phyloP scores from a whole-genome alignment of 192 early-diverging fungal genomes.

The Lunasporangiospora selenospora region DNA sequence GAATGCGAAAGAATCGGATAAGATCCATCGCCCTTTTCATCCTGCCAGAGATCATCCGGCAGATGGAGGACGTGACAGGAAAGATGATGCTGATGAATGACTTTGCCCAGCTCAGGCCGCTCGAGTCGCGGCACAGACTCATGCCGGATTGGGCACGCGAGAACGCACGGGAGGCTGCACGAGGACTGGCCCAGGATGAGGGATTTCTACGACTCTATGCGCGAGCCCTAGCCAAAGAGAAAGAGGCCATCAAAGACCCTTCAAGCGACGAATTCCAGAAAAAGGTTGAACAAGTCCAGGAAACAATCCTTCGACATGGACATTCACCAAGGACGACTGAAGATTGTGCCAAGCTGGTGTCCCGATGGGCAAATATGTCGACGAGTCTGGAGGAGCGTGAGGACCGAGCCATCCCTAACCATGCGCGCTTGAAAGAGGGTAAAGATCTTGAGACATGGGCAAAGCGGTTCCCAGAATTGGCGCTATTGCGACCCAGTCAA shows the following conservation, averaged over 20 bases:
- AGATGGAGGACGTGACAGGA: constrained; percentile 1
- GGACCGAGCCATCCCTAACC: no score
- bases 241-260: neutral
- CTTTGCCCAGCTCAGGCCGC: constrained; percentile 1
- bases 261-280: neutral
- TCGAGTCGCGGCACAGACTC: neutral
- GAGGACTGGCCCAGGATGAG: constrained; percentile 9
- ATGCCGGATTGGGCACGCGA: constrained; percentile 24
- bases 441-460: no score
- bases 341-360: constrained; percentile 5
- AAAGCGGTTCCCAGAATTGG: neutral
- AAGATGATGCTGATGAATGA: neutral
- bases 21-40: neutral
- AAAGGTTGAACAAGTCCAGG: neutral
- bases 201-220: constrained; percentile 6
- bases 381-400: no score
- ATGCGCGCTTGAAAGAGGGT: no score
- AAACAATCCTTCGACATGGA: neutral
- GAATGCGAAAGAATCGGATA: neutral
- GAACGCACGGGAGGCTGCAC: constrained; percentile 9
- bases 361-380: no score
- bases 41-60: neutral
- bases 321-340: neutral
- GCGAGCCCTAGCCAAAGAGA: constrained; percentile 11
- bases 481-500: neutral